Evolutionary conservation across 768 basidiomycete species (phyloP).

Genomic region (Dendrothele bispora): DNA sequence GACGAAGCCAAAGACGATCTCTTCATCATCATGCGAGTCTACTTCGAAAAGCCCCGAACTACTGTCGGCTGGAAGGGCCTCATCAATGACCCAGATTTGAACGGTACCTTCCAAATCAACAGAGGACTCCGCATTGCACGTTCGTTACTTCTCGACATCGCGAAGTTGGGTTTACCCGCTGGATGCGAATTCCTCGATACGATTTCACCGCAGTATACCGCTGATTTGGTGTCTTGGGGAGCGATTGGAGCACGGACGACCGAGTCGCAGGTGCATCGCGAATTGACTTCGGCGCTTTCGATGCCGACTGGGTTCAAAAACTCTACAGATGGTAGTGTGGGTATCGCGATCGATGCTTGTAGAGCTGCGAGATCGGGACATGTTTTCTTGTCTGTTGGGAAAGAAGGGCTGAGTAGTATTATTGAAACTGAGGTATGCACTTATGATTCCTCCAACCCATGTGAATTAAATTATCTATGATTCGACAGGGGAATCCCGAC

Average conservation of each 20-base stretch:
- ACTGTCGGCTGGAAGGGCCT: conserved; percentile 99
- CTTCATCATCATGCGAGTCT: conserved; percentile 95
- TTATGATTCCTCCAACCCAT: neutral
- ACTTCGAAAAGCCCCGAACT: conserved; percentile 96
- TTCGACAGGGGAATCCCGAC: conserved; percentile 75
- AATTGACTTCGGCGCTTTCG: conserved; percentile 82
- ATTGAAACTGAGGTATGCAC: conserved; percentile 82
- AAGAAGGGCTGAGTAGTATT: conserved; percentile 92
- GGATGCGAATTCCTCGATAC: conserved; percentile 96
- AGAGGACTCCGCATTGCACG: conserved; percentile 90
- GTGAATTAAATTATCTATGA: conserved; percentile 3
- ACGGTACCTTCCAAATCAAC: conserved; percentile 94
- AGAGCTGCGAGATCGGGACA: conserved; percentile 88
- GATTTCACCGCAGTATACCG: conserved; percentile 83
- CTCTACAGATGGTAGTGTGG: conserved; percentile 90
- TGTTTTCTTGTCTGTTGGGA: conserved; percentile 95
- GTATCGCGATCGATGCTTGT: conserved; percentile 94
- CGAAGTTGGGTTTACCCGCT: conserved; percentile 86
- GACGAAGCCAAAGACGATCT: conserved; percentile 81
- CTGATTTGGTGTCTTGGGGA: conserved; percentile 91
- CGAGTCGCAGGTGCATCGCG: conserved; percentile 91
- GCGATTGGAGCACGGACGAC: conserved; percentile 95
- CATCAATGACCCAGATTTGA: conserved; percentile 96
- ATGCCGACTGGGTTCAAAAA: conserved; percentile 99
- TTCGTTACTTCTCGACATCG: conserved; percentile 82